phyloP scores from a whole-genome alignment of 139 green algal genomes.

The Nannochloris sp. region DNA sequence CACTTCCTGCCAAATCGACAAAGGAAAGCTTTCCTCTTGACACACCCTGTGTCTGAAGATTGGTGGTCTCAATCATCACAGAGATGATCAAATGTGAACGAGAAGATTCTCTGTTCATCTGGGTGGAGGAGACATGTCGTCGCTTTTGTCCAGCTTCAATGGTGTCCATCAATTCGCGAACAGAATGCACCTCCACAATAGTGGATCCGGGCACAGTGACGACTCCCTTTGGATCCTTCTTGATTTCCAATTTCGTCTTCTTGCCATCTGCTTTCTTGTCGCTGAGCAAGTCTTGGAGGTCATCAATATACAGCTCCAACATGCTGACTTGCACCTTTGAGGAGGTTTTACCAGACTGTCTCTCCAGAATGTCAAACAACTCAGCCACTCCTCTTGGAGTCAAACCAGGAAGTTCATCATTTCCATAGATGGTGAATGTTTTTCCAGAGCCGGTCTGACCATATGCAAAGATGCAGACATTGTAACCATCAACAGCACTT shows the following conservation, averaged over 20 bases:
- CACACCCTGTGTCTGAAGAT: constrained; percentile 88
- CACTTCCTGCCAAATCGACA: constrained; percentile 89
- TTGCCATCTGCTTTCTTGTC: constrained; percentile 8
- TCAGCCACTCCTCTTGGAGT: constrained; percentile 78
- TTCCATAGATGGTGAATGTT: constrained; percentile 86
- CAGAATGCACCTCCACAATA: constrained; percentile 43
- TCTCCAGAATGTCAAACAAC: constrained; percentile 76
- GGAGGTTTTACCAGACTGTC: constrained; percentile 67
- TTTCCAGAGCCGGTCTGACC: constrained; percentile 78
- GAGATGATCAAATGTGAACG: constrained; percentile 91
- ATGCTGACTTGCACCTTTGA: constrained; percentile 82
- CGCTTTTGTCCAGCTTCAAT: constrained; percentile 46
- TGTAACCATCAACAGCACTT: constrained; percentile 79
- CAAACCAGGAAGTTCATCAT: constrained; percentile 68
- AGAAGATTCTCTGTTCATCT: constrained; percentile 85
- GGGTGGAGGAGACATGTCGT: constrained; percentile 33
- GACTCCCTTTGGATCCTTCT: constrained; percentile 92
- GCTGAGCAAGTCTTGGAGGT: constrained; percentile 73
- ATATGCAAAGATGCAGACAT: constrained; percentile 62
- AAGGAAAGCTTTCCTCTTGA: constrained; percentile 88
- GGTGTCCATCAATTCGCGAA: constrained; percentile 46
- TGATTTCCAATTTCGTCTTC: constrained; percentile 85
- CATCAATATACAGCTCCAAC: constrained; percentile 95
- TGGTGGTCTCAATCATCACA: constrained; percentile 83
- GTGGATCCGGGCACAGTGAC: constrained; percentile 81